Evolutionary conservation across 2,329 filamentous ascomycete species (phyloP), one percentile per base, ranked within the genome.

Genomic region (Aspergillus ochraceoroseus): DNA sequence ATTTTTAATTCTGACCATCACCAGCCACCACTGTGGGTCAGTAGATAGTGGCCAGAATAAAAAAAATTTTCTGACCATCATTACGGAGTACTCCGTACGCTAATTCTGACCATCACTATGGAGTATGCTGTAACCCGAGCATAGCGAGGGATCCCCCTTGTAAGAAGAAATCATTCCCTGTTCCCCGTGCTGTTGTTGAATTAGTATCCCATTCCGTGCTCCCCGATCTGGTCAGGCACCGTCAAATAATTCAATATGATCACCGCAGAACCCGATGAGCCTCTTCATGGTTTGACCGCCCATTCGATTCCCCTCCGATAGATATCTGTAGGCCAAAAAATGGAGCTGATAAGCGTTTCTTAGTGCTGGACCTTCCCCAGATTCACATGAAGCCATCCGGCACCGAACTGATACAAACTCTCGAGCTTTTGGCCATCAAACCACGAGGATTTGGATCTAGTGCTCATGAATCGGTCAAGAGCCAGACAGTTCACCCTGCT

Each of bases 281-380:
- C 63, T 43, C 56, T 67, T 29, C 63, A 67, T 38, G 64, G 64
- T 67, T 49, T 47, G 55, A 50, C 26, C 38, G 17, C 31, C 39
- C 32, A 30, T 44, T 48, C 33, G 23, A 41, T 35, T 38, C 41
- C 32, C 38, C 30, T 37, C 46, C 31, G 49, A 43, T 44, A 50
- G 47, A 51, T 51, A 49, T 38, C 7, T 38, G 41, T 38, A 39
- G 32, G 43, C 40, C 46, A 46, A 47, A 46, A 47, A 54, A 49
- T 53, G 46, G 5, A 37, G 43, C 58, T 62, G 58, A 65, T 61
- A 59, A 64, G 55, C 37, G 12, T 26, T n/a, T 39, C 27, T 32
- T 56, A 82, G 80, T 80, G 43, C 70, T 83, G 43, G 85, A 90
- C 57, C 77, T 95, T 17, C 87, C 88, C n/a, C 85, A 88, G 57